Conservation (phyloP, 345 rosid species). For the Linum tenue region DNA sequence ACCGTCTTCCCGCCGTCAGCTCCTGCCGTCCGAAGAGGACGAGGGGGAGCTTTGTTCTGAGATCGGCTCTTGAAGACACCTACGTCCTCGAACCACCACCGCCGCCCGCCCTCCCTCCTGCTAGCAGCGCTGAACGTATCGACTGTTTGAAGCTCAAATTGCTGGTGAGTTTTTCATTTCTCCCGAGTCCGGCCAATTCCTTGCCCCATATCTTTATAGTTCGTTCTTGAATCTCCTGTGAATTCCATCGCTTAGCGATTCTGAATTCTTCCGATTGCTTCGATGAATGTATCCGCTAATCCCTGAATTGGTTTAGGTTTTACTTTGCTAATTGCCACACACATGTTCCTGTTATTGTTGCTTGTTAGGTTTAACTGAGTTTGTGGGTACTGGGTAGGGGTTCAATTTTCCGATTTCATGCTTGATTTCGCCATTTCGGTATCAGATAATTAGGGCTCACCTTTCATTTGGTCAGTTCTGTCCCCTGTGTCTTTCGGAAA, state of each 20-base stretch:
- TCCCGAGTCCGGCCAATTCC: neutral
- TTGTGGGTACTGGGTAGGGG: neutral
- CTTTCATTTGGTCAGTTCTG: neutral
- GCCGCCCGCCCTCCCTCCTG: conserved; percentile 17
- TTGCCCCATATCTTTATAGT: too few relatives aligned
- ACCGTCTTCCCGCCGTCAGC: neutral
- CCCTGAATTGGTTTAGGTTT: neutral
- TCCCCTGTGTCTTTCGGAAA: neutral
- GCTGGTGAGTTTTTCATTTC: conserved; percentile 33
- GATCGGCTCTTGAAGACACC: conserved; percentile 37
- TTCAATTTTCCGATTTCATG: neutral
- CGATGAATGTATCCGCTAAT: neutral
- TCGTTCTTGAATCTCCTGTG: neutral
- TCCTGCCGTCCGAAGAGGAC: neutral
- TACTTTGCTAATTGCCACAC: neutral
- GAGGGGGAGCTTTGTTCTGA: conserved; percentile 23
- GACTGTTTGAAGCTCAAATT: conserved; percentile 47
- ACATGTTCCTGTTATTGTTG: neutral
- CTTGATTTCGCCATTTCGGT: neutral
- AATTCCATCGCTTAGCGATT: neutral
- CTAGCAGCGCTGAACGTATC: conserved; percentile 11
- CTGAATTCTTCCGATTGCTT: neutral
- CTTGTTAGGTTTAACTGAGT: too few relatives aligned
- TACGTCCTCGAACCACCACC: conserved; percentile 34
- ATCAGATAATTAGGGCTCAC: neutral